Evolutionary conservation across 768 basidiomycete species (phyloP), one percentile per base, ranked within the genome.

Genomic region (Asterophora lycoperdoides): DNA sequence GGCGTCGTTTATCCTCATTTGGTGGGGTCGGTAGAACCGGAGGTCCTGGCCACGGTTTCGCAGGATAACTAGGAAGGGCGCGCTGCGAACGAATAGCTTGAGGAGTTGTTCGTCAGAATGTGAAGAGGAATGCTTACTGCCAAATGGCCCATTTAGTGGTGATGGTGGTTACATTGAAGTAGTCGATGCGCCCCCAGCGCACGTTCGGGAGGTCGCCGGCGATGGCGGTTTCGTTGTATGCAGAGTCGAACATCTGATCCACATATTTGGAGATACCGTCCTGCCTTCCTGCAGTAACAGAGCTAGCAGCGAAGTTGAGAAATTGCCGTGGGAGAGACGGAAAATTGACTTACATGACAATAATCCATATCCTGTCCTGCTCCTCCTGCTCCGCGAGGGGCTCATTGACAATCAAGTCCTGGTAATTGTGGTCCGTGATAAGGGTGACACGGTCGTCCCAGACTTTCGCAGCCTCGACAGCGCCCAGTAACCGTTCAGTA

Each of bases 61-160:
- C 40, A 83, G 55, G 15, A 93, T 68, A 23, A 93, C 81, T 20
- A 93, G 65, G 50, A 77, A 77, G 0, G 93, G 93, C 3, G 87
- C 89, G 57, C 92, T 93, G 52, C 36, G 23, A 13, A 46, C 37
- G 47, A 41, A 23, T 49, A 48, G 10, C 4, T 49, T 17, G n/a
- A 44, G 28, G 39, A 11, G 8, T 42, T 42, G 49, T 0, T 33
- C 18, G 20, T 11, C 1, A 33, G 15, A 4, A 5, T 37, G 15
- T 8, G 3, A 32, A 23, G 23, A 44, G 54, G 34, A 33, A 14
- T 20, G 76, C 82, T 51, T 62, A 93, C 93, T 79, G 77, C 89
- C 90, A 93, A 41, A 94, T 64, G 30, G 64, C 71, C 93, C 93
- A 95, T 60, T 86, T 86, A 2, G 90, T 91, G 48, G 91, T 93